Evolutionary conservation across 2,329 filamentous ascomycete species (phyloP).

Genomic region (Truncatella angustata): DNA sequence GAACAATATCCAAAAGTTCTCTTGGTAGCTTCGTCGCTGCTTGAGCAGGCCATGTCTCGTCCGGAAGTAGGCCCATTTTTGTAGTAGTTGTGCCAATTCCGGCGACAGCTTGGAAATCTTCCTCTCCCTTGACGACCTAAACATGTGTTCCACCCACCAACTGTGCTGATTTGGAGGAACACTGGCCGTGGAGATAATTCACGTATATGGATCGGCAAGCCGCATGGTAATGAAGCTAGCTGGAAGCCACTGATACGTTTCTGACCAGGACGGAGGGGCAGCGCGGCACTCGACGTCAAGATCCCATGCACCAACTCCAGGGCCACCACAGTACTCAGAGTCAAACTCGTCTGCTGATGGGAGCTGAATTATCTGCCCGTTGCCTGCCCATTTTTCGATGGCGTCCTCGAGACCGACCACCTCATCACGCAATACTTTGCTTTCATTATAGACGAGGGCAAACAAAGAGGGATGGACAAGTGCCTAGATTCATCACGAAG

Average conservation of each 20-base stretch:
- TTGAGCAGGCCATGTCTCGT: too few relatives aligned
- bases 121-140: too few relatives aligned
- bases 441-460: slow-evolving; percentile 47
- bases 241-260: slow-evolving; percentile 43
- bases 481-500: slow-evolving; percentile 55
- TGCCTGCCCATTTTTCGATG: slow-evolving; percentile 20
- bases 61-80: too few relatives aligned
- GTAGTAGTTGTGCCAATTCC: too few relatives aligned
- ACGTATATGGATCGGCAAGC: too few relatives aligned
- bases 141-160: too few relatives aligned
- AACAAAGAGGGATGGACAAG: slow-evolving; percentile 61
- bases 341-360: background rate
- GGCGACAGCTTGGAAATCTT: too few relatives aligned
- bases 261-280: slow-evolving; percentile 25
- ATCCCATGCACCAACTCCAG: background rate
- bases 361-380: slow-evolving; percentile 21
- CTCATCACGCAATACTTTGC: slow-evolving; percentile 33
- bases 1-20: too few relatives aligned
- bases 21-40: too few relatives aligned
- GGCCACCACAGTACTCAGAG: background rate
- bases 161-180: too few relatives aligned
- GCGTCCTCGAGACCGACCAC: slow-evolving; percentile 23
- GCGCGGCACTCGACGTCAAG: background rate
- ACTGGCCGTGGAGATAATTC: too few relatives aligned
- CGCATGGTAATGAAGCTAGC: too few relatives aligned